These are phyloP conservation scores for Excoecaria agallocha DNA, from an alignment of 345 rosid genomes.

Conservation along the genomic window DNA sequence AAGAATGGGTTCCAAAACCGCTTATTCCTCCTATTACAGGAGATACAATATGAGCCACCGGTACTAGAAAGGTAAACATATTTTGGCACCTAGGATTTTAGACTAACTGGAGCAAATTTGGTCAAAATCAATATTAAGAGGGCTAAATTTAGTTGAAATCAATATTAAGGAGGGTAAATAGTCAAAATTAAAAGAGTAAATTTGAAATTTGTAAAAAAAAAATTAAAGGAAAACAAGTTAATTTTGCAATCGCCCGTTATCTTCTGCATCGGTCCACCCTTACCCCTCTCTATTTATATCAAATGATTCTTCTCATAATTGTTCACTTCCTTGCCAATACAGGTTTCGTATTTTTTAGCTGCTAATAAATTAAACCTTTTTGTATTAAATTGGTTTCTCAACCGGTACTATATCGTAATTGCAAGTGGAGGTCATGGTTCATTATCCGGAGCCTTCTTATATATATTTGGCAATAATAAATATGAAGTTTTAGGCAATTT, in stretches of 20 bases:
- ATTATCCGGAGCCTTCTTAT: background rate
- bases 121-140: too few species aligned
- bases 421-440: background rate
- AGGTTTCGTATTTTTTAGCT: background rate
- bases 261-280: too few species aligned
- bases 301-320: constrained; percentile 10
- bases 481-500: background rate
- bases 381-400: background rate
- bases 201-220: too few species aligned
- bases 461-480: background rate
- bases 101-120: too few species aligned
- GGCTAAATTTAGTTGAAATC: too few species aligned
- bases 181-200: too few species aligned
- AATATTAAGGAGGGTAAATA: too few species aligned
- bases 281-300: too few species aligned
- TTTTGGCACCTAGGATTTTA: background rate
- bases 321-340: background rate
- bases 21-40: constrained; percentile 76
- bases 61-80: constrained; percentile 70
- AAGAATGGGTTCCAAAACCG: constrained; percentile 92
- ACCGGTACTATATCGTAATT: background rate
- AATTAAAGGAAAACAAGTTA: too few species aligned
- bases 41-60: constrained; percentile 68
- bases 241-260: too few species aligned
- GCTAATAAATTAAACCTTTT: too few species aligned